These are phyloP conservation scores for Aphanoascus verrucosus DNA, from an alignment of 2,329 filamentous ascomycete species.

Conservation along the genomic window DNA sequence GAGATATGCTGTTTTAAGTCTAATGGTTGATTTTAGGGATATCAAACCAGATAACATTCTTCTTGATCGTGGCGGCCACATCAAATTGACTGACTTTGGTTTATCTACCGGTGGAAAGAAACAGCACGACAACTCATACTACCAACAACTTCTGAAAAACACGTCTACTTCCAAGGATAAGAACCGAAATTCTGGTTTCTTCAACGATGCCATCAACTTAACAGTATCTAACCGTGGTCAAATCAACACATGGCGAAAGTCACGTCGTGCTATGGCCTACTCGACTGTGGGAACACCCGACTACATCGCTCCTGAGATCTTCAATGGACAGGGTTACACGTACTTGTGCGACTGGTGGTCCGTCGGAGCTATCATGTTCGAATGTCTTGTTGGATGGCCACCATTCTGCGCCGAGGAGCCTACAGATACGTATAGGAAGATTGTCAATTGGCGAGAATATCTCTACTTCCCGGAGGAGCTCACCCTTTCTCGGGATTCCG, in stretches of 20 bases:
- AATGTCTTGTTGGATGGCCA: constrained; percentile 96
- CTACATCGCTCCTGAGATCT: constrained; percentile 97
- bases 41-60: constrained; percentile 99
- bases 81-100: constrained; percentile 97
- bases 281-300: constrained; percentile 96
- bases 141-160: constrained; percentile 86
- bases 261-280: constrained; percentile 89
- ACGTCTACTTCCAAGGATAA: constrained; percentile 56
- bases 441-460: constrained; percentile 94
- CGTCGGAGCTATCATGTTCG: constrained; percentile 97
- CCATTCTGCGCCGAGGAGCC: constrained; percentile 97
- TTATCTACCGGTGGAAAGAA: constrained; percentile 96
- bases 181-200: constrained; percentile 85
- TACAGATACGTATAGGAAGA: constrained; percentile 97
- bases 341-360: constrained; percentile 99
- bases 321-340: constrained; percentile 89
- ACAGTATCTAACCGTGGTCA: constrained; percentile 95
- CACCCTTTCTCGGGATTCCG: constrained; percentile 74
- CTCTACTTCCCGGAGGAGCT: constrained; percentile 96
- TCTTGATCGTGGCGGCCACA: constrained; percentile 86
- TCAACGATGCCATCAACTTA: constrained; percentile 88
- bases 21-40: constrained; percentile 49
- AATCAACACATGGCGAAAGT: constrained; percentile 98
- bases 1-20: background rate
- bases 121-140: constrained; percentile 95